Evolutionary conservation across 2,329 filamentous ascomycete genomes (phyloP), one percentile per base, ranked within the genome.

Genomic region (Arachnopeziza araneosa): DNA sequence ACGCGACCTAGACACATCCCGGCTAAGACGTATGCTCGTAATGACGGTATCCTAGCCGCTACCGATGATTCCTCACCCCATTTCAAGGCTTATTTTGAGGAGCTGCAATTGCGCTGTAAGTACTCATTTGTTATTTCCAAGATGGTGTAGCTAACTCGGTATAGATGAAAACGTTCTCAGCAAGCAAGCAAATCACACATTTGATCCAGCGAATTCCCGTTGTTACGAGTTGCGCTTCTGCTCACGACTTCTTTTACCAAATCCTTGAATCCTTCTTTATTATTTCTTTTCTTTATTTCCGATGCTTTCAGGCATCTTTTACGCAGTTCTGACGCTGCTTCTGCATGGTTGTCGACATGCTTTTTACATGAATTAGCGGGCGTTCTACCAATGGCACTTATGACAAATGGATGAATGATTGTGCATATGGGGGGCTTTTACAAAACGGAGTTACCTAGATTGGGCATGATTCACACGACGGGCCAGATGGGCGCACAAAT

Each of bases 1-100:
- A 71, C 87, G 10, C 76, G 76, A n/a, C 86, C 86, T 58, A 78
- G 85, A 49, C 81, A 82, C 62, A 80, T 83, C 0, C 76, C 86
- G 5, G 85, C 85, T 1, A 79, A 79, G 63, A 83, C 81, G 0
- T 69, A 74, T 24, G 68, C 73, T 26, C 74, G 77, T 1, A 22
- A 74, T 0, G 76, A 83, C 55, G 80, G 79, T 1, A 79, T 81
- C 56, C 72, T 72, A 19, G 61, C 62, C 17, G 61, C 62, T n/a
- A 63, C 60, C 22, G 62, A 66, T 32, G 50, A 44, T 14, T 17
- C 78, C 0, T 75, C 78, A 30, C 78, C 80, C 23, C 73, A 77
- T 52, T 49, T 75, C 77, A 9, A 69, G 36, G 73, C 75, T 24
- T 88, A 83, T 63, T 87, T 86, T 66, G 75, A 82, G 55, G 75